Evolutionary conservation across 805 yeast genomes (phyloP).

Genomic region (Ogataea pilisensis): DNA sequence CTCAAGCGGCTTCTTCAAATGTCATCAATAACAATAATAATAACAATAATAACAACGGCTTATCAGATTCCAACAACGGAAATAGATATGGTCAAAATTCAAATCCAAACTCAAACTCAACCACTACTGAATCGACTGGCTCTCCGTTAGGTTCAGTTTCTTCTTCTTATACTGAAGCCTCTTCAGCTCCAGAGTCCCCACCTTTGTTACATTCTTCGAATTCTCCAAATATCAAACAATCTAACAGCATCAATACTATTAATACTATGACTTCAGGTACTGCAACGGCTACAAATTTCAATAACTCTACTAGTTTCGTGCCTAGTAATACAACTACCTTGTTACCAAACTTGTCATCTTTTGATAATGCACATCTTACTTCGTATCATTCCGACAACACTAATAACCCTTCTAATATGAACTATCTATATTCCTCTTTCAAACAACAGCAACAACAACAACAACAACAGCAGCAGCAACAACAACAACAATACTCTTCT

Average conservation of each 20-base stretch:
- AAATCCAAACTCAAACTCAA: constrained; percentile 14
- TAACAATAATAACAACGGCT: not conserved
- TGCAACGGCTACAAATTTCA: not conserved
- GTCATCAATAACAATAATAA: not conserved
- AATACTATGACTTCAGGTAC: not conserved
- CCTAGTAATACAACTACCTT: constrained; percentile 1
- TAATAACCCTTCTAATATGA: not conserved
- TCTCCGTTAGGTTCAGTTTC: constrained; percentile 25
- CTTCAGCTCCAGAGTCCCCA: constrained; percentile 24
- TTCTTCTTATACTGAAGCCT: constrained; percentile 25
- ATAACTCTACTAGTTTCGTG: not conserved
- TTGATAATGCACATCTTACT: constrained; percentile 5
- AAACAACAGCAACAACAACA: constrained; percentile 3
- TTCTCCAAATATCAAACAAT: constrained; percentile 14
- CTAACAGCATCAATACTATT: not conserved
- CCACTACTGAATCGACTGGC: constrained; percentile 23
- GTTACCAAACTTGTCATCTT: constrained; percentile 13
- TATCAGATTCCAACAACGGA: constrained; percentile 2
- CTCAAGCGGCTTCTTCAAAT: no score
- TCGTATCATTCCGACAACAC: not conserved
- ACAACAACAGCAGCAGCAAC: constrained; percentile 1
- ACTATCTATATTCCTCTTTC: constrained; percentile 7
- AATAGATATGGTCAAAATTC: no score
- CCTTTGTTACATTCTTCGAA: constrained; percentile 10
- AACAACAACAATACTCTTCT: constrained; percentile 1